Base-by-base conservation (phyloP, 2,329 filamentous ascomycete genomes). In the Pezicula neosporulosa region DNA sequence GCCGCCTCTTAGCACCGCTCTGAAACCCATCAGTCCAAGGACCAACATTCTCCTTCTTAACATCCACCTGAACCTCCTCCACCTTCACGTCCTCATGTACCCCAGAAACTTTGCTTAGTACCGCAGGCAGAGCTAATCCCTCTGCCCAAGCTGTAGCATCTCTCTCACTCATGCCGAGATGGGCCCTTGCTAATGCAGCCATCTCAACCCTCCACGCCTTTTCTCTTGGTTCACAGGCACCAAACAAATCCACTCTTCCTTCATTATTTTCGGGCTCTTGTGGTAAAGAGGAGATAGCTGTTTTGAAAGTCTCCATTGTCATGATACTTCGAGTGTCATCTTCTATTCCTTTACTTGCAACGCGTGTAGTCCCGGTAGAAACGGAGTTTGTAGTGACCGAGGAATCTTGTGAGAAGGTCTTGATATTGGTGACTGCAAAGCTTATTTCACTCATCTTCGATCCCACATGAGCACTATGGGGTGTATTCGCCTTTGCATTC, bases 91-190 rank as follows among this genome's bases (percentile, higher is more conserved):
- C 21, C 24, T 6, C 24, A 24, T 24, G 3, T 24, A 24, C 24
- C 24, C 24, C 24, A 24, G 24, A 24, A 24, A 24, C 24, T 6
- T 24, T 24, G 7, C 6, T 24, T 24, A 24, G 24, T n/a, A 49
- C 24, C 35, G 33, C 21, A 16, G 21, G n/a, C 28, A 24, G 13
- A 37, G 13, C 35, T 37, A 37, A 16, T 15, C 16, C 4, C 35
- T 37, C 35, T 9, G 45, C 45, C 45, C 45, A 47, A 18, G 45
- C 33, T 21, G 35, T 35, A 15, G 45, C 45, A 19, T 39, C 45
- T 3, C 15, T 16, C n/a, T 47, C 8, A 8, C 21, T 47, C 45
- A 38, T 47, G 6, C 37, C 4, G 1, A 47, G 24, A 39, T 47
- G 45, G 6, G 33, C 24, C 30, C 35, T 27, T 10, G 45, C 45